Base-by-base conservation (phyloP, 257 asterid genomes). In the Perilla frutescens region DNA sequence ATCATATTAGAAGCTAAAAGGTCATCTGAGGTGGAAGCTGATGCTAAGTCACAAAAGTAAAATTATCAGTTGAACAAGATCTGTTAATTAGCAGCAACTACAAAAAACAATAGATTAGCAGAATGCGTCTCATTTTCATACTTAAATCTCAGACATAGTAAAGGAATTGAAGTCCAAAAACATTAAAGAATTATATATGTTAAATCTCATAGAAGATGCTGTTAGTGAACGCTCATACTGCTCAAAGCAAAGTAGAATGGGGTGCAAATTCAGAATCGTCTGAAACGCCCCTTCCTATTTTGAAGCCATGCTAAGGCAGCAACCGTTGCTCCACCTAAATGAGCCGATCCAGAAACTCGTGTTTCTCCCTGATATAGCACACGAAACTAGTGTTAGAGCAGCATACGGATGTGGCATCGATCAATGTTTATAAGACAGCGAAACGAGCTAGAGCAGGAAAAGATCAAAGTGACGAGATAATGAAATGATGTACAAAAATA, bases 261-360 rank as follows among this genome's bases (percentile, higher is more conserved):
- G 73, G 32, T 6, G 14, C 37, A 50, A 12, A 51, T 48, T 86
- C 79, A 86, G 67, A 83, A 86, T n/a, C 87, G 72, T 49, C 91
- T 69, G 69, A 88, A 86, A 34, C 82, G 87, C 44, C 97, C 91
- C 78, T 78, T 87, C 81, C 87, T 81, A 12, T 61, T 61, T n/a
- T 62, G 82, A 11, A 87, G 79, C 97, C 96, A 91, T 34, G 97
- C 90, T 26, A 90, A 53, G 50, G 95, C 91, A 48, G 96, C 97
- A 8, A 83, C 91, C 0, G 88, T 74, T 12, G 92, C 96, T 34
- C 99, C 99, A 57, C 99, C 99, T 77, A 94, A 75, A 66, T 91
- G 97, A 68, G 92, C 91, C 8, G 97, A 80, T 73, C 97, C 97
- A 11, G 97, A 90, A 54, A 91, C 72, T 70, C 53, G 72, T 34